Percentiles rank a stretch among this genome's conserved stretches.
Conservation (phyloP, 805 yeast species). For the Yarrowia phangngaensis region DNA sequence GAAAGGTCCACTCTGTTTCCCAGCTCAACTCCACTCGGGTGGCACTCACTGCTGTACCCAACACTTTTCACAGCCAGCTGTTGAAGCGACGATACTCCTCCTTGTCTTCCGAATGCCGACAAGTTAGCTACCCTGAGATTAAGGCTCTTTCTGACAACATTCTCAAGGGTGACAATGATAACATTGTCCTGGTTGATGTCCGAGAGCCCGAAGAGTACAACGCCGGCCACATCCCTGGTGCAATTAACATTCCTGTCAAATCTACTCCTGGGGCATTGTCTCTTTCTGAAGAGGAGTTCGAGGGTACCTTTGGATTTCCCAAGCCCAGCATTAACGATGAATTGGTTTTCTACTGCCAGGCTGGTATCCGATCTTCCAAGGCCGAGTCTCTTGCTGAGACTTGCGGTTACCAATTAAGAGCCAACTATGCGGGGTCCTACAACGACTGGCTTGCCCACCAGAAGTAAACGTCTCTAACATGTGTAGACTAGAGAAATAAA, state of each 20-base stretch:
- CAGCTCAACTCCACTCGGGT: constrained; percentile 21
- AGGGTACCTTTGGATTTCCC: constrained; percentile 70
- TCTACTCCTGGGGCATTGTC: constrained; percentile 91
- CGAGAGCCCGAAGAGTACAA: constrained; percentile 82
- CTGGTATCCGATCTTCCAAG: constrained; percentile 85
- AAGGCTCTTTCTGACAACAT: constrained; percentile 44
- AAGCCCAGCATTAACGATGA: constrained; percentile 73
- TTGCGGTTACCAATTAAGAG: constrained; percentile 79
- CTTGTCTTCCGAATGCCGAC: constrained; percentile 7
- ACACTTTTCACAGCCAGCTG: constrained; percentile 17
- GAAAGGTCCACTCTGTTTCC: constrained; percentile 23
- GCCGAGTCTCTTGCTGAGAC: constrained; percentile 90
- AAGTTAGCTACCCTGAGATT: constrained; percentile 35
- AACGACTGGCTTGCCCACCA: constrained; percentile 62
- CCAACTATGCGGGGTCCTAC: constrained; percentile 82
- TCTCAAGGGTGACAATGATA: constrained; percentile 43
- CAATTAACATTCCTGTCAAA: constrained; percentile 84
- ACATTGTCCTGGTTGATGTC: constrained; percentile 71
- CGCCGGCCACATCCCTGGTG: constrained; percentile 75
- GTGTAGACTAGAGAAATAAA: constrained; percentile 4
- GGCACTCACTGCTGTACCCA: constrained; percentile 20
- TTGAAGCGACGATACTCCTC: constrained; percentile 24
- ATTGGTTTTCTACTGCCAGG: constrained; percentile 84
- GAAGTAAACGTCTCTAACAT: constrained; percentile 10
- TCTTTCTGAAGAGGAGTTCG: constrained; percentile 71